Base-by-base conservation (phyloP, 139 green algal species). In the Astrephomene gubernaculifera region DNA sequence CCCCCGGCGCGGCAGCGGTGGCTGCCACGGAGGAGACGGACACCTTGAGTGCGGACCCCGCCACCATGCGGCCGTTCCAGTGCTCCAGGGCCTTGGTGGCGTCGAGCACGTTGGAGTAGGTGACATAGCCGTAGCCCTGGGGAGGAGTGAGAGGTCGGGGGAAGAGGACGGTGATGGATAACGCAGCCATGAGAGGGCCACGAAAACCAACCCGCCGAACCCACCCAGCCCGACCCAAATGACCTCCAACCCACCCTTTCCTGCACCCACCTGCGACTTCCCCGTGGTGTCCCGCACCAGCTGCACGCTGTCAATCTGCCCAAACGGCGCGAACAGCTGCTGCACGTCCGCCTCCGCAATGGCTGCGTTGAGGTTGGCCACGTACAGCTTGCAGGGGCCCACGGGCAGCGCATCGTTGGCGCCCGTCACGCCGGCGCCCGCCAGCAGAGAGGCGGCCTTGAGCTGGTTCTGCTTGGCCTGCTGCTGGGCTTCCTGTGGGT, bases 271-370 rank as follows among this genome's bases (percentile, higher is more conserved):
- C 74, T 54, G 35, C 27, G 92, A 93, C 17, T 71, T 64, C 22
- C 90, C 92, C 17, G 74, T 82, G 3, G 70, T 57, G 73, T 98
- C 95, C 0, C 88, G 90, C 69, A 92, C 75, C 44, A 98, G 52
- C 36, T 86, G 75, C 33, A 98, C 71, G 27, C 81, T 88, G 61
- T 97, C 92, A n/a, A 98, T 71, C 8, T 83, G 24, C 22, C 97
- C 96, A 93, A 98, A 99, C 0, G 95, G 94, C 65, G 93, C 93
- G 69, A 94, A 93, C n/a, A 98, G 90, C 76, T 93, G 89, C 68
- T 87, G 88, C 64, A 98, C 72, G 65, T 97, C 94, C n/a, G 71
- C 79, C 86, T 97, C 95, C 0, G 52, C 82, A 21, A 95, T 81
- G 27, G 84, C 89, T 12, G 73, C 69, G 70, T 92, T 87, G 65